Percentiles rank a stretch among this genome's conserved stretches.
Conservation (phyloP, 768 basidiomycete genomes). For the Termitomyces sp. region DNA sequence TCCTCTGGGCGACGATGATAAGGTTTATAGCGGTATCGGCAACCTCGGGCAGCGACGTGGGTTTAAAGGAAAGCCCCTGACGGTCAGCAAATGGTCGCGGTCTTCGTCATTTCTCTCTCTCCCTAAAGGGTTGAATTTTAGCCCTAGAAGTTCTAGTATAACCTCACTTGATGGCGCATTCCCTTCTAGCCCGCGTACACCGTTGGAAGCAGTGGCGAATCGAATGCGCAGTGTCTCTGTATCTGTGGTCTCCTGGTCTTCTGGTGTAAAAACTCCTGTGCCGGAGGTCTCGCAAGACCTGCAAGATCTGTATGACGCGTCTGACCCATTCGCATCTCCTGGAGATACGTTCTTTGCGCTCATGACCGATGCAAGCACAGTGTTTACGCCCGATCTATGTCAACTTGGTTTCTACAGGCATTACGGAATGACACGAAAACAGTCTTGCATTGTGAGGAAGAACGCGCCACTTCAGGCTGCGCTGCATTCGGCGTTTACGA, state of each 20-base stretch:
- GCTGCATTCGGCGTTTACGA: conserved; percentile 6
- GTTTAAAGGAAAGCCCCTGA: conserved; percentile 29
- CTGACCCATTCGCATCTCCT: conserved; percentile 20
- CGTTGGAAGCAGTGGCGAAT: conserved; percentile 23
- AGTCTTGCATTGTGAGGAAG: conserved; percentile 9
- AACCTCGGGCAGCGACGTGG: conserved; percentile 30
- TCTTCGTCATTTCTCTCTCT: conserved; percentile 23
- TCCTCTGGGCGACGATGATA: neutral
- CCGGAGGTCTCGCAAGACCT: conserved; percentile 16
- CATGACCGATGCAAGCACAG: neutral
- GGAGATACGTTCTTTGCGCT: conserved; percentile 19
- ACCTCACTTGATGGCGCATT: conserved; percentile 7
- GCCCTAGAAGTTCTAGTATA: conserved; percentile 18
- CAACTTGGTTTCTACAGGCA: conserved; percentile 16
- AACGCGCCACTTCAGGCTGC: conserved; percentile 4
- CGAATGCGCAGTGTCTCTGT: conserved; percentile 23
- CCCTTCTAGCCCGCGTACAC: conserved; percentile 18
- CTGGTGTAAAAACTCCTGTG: conserved; percentile 10
- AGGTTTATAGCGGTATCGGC: conserved; percentile 17
- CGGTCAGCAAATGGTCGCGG: conserved; percentile 10
- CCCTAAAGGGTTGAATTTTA: conserved; percentile 15
- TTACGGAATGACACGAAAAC: conserved; percentile 1
- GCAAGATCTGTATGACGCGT: conserved; percentile 18
- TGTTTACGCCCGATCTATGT: conserved; percentile 10
- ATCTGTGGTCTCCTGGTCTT: conserved; percentile 15